Conservation (phyloP, 208 protist species). For the Leishmania turanica region DNA sequence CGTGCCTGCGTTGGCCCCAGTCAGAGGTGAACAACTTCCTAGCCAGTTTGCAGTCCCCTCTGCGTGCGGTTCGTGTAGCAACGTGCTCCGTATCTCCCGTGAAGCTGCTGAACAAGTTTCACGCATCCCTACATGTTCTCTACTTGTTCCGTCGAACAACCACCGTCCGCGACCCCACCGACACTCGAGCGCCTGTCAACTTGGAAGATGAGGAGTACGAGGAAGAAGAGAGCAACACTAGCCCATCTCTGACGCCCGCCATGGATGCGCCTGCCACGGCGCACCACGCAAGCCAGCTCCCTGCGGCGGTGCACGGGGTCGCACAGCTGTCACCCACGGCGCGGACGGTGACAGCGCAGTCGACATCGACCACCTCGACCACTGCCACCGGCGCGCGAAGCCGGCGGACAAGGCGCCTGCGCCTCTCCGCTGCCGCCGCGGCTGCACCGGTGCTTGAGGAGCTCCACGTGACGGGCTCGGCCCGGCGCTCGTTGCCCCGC, state of each 20-base stretch:
- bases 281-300: neutral
- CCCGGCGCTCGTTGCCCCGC: conserved; percentile 1
- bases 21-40: conserved; percentile 13
- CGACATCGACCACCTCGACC: neutral
- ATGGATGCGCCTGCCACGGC: neutral
- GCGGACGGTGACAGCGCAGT: neutral
- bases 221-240: conserved; percentile 12
- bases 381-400: neutral
- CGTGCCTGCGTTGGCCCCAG: conserved; percentile 18
- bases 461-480: conserved; percentile 16
- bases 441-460: conserved; percentile 25
- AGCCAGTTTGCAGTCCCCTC: conserved; percentile 2
- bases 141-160: conserved; percentile 13
- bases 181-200: neutral
- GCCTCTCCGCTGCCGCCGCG: neutral
- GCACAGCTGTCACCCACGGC: neutral
- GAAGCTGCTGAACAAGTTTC: conserved; percentile 18
- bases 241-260: neutral
- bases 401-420: neutral
- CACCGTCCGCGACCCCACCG: conserved; percentile 2
- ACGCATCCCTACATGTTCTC: conserved; percentile 27
- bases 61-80: conserved; percentile 22
- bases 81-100: conserved; percentile 8
- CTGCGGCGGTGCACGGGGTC: neutral
- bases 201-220: conserved; percentile 36